Conservation (phyloP, 108 stramenopile genomes). For the Parietichytrium sp. region DNA sequence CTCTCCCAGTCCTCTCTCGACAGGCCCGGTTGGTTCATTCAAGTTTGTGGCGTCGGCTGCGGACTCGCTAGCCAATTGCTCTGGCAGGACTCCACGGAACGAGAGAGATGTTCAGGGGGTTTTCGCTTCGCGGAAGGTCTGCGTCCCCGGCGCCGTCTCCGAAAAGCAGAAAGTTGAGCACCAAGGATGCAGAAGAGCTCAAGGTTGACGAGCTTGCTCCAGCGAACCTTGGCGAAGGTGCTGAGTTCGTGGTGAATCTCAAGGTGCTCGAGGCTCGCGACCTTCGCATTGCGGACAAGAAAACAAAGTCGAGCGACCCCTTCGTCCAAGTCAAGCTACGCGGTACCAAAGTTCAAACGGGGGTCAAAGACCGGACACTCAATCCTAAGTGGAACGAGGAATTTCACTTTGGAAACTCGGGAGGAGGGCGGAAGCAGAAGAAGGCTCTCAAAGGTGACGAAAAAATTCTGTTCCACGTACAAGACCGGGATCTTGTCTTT, state of each 20-base stretch:
- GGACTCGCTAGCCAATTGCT: too few species aligned
- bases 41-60: too few species aligned
- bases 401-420: not conserved
- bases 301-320: not conserved
- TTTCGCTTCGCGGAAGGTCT: too few species aligned
- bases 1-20: too few species aligned
- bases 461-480: not conserved
- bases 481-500: not conserved
- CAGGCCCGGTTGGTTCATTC: too few species aligned
- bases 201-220: not conserved
- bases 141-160: too few species aligned
- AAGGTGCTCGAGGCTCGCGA: not conserved
- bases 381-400: slow-evolving; percentile 17
- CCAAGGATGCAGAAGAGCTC: too few species aligned
- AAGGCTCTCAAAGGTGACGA: not conserved
- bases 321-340: not conserved
- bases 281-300: slow-evolving; percentile 31
- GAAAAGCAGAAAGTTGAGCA: too few species aligned
- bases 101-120: too few species aligned
- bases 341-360: not conserved
- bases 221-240: not conserved
- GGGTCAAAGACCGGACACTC: not conserved
- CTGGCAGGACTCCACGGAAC: too few species aligned
- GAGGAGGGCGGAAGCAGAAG: too few species aligned
- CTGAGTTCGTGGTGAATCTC: not conserved